Evolutionary conservation across 352 stramenopile genomes (phyloP).

Genomic region (Phytophthora vignae): DNA sequence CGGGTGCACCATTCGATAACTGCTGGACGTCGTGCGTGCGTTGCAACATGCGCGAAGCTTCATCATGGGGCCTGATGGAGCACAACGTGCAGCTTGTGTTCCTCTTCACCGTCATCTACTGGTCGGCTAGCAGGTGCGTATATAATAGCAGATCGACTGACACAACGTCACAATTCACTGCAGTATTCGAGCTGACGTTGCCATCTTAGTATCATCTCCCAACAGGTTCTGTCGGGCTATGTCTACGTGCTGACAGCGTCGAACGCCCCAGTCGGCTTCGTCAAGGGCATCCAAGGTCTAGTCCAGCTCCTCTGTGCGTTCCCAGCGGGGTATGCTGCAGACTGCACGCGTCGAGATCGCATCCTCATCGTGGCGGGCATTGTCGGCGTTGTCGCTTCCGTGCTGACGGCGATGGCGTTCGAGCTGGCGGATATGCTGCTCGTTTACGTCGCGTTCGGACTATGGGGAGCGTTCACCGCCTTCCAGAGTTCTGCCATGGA

Average conservation of each 20-base stretch:
- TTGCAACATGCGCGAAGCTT: conserved; percentile 17
- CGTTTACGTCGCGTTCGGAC: conserved; percentile 69
- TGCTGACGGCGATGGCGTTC: conserved; percentile 57
- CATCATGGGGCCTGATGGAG: conserved; percentile 40
- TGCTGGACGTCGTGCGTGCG: neutral
- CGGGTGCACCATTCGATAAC: neutral
- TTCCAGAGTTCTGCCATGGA: conserved; percentile 80
- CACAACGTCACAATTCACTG: neutral
- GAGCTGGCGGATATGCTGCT: conserved; percentile 49
- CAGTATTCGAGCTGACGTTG: conserved; percentile 7
- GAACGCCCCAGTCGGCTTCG: conserved; percentile 50
- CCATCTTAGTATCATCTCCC: conserved; percentile 53
- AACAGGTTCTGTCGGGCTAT: conserved; percentile 69
- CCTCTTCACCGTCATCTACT: conserved; percentile 77
- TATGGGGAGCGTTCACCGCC: conserved; percentile 86
- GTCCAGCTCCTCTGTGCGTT: conserved; percentile 62
- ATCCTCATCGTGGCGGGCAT: conserved; percentile 50
- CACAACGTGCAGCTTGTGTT: conserved; percentile 80
- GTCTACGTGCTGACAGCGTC: conserved; percentile 64
- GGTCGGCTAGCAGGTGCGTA: conserved; percentile 62
- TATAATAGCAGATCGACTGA: neutral
- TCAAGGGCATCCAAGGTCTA: conserved; percentile 61
- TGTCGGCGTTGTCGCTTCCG: conserved; percentile 47
- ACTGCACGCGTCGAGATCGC: conserved; percentile 61
- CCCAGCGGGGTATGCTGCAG: conserved; percentile 62